Base-by-base conservation (phyloP, 2,329 filamentous ascomycete genomes). In the Xylaria sp. region DNA sequence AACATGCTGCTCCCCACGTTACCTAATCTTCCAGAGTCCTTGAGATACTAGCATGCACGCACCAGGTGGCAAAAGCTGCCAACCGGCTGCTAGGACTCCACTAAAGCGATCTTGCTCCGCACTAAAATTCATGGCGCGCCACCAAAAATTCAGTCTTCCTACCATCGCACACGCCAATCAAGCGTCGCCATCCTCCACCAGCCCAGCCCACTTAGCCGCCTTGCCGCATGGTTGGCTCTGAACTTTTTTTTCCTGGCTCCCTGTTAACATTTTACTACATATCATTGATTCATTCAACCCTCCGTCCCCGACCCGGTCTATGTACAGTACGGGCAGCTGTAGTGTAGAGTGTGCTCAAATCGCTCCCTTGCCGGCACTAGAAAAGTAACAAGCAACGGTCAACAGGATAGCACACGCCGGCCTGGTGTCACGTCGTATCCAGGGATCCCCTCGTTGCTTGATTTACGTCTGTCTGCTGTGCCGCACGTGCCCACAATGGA, bases 401-500 rank as follows among this genome's bases (percentile, higher is more conserved):
- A 15, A 44, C 39, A 18, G 13, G 5, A 15, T 13, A 44, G 13
- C 39, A 10, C 39, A 10, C 9, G 13, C 39, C 2, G 8, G 13
- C 39, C 9, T 3, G 13, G 39, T 41, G 39, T 44, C 10, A 46
- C 41, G 3, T n/a, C 41, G 13, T 46, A 46, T 18, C 41, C n/a
- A 46, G 15, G 15, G 25, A 41, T 25, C 20, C 34, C 13, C 50
- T 57, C 54, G 28, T 18, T 23, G 12, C 10, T 56, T 7, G 46
- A 48, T 20, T 48, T n/a, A 20, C 8, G n/a, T 56, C 34, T 50
- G n/a, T 56, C 34, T 50, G 15, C n/a, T 55, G 41, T n/a, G 25
- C 39, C 34, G 50, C 25, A 41, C 55, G 34, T 39, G 44, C 54
- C 54, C 60, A 34, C 50, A 44, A 85, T 85, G 83, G 80, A 80